Evolutionary conservation across 345 rosid species (phyloP).

Genomic region (Orychophragmus violaceus): DNA sequence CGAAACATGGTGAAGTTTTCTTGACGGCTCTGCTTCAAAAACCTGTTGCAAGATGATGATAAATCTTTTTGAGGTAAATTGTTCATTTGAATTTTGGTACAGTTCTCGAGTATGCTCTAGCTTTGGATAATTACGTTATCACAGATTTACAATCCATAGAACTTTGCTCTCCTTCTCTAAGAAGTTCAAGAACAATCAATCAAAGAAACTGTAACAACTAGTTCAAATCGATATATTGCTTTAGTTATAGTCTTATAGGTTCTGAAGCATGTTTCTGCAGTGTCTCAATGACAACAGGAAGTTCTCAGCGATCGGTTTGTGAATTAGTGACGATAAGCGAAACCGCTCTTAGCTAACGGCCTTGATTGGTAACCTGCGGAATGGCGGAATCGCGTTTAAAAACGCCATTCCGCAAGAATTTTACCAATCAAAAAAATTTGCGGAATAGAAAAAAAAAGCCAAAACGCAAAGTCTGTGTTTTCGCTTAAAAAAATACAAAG

Average conservation of each 20-base stretch:
- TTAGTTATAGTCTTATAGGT: background rate
- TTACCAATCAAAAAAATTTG: too few relatives aligned
- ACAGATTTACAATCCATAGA: background rate
- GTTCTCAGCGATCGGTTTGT: background rate
- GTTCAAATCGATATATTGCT: background rate
- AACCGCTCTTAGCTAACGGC: background rate
- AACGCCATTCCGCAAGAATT: too few relatives aligned
- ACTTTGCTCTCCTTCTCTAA: background rate
- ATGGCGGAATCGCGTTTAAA: too few relatives aligned
- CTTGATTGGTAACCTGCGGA: too few relatives aligned
- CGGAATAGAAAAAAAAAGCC: too few relatives aligned
- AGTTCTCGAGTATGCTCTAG: background rate
- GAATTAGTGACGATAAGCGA: background rate
- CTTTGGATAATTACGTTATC: background rate
- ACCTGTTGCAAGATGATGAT: slow-evolving; percentile 56
- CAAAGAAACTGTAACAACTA: background rate
- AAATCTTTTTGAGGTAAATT: background rate
- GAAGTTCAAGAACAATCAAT: background rate
- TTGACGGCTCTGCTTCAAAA: slow-evolving; percentile 88
- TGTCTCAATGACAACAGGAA: background rate
- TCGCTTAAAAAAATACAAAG: too few relatives aligned
- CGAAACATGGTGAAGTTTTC: slow-evolving; percentile 86
- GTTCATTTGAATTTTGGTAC: background rate
- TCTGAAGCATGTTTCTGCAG: background rate
- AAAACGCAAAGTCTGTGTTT: too few relatives aligned